Conservation (phyloP, 768 basidiomycete species). For the Xerocomus spinulosus region DNA sequence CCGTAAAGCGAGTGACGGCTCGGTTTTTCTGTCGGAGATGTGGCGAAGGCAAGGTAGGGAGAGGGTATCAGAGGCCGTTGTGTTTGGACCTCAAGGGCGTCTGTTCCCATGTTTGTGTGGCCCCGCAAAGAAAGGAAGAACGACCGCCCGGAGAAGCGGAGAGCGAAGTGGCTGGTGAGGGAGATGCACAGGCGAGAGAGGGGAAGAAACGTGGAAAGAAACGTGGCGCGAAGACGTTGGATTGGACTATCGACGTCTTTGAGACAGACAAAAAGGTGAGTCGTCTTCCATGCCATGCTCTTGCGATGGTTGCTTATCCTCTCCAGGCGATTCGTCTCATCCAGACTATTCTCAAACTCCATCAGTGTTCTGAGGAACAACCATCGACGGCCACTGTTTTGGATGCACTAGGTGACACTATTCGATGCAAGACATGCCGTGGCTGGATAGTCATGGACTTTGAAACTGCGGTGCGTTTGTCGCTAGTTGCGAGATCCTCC, state of each 20-base stretch:
- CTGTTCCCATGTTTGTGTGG: constrained; percentile 55
- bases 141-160: background rate
- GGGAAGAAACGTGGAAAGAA: constrained; percentile 1
- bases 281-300: background rate
- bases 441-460: constrained; percentile 47
- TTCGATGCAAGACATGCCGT: constrained; percentile 50
- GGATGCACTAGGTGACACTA: constrained; percentile 23
- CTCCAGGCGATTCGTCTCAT: constrained; percentile 47
- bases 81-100: constrained; percentile 56
- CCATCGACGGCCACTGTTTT: constrained; percentile 18
- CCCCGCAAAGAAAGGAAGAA: background rate
- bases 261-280: constrained; percentile 55
- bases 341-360: constrained; percentile 33
- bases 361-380: constrained; percentile 30
- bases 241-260: constrained; percentile 52
- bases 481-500: too few relatives aligned
- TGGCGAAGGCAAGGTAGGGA: constrained; percentile 29
- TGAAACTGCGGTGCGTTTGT: constrained; percentile 40
- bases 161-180: background rate
- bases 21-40: constrained; percentile 57
- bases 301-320: background rate
- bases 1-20: constrained; percentile 54
- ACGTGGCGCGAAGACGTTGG: constrained; percentile 17
- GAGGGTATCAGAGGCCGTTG: constrained; percentile 33
- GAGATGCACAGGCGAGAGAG: constrained; percentile 20